phyloP scores from a whole-genome alignment of 1,139 yeast species.

The Candida sojae region DNA sequence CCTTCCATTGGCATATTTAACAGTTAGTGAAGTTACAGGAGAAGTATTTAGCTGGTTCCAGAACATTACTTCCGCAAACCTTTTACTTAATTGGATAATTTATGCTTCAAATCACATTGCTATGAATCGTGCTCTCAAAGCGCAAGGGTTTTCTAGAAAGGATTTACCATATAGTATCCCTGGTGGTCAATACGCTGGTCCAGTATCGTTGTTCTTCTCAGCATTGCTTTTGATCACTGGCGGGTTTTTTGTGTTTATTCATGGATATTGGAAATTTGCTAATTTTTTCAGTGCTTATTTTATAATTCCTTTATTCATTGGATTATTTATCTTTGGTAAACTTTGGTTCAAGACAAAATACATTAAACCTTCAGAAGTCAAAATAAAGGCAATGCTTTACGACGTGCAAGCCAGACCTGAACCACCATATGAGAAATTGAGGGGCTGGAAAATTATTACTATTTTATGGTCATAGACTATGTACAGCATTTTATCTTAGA shows the following conservation, averaged over 20 bases:
- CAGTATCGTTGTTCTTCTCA: constrained; percentile 36
- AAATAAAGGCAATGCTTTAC: constrained; percentile 30
- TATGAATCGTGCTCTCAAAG: constrained; percentile 35
- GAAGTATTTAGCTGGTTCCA: constrained; percentile 33
- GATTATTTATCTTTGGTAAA: constrained; percentile 30
- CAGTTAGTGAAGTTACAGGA: constrained; percentile 20
- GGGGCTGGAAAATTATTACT: constrained; percentile 28
- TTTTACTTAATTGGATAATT: constrained; percentile 27
- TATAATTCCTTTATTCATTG: constrained; percentile 31
- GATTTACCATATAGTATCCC: constrained; percentile 34
- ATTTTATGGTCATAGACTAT: constrained; percentile 23
- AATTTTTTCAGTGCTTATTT: constrained; percentile 41
- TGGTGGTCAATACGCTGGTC: constrained; percentile 30
- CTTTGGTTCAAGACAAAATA: constrained; percentile 26
- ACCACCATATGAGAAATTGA: constrained; percentile 26
- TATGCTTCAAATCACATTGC: constrained; percentile 33
- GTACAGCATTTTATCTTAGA: too few relatives aligned
- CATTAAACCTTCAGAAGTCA: constrained; percentile 31
- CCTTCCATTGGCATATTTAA: constrained; percentile 31
- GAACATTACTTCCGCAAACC: constrained; percentile 23
- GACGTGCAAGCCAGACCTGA: constrained; percentile 41
- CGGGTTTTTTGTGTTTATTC: constrained; percentile 39
- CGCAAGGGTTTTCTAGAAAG: constrained; percentile 37
- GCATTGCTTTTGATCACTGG: constrained; percentile 36
- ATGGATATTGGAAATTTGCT: constrained; percentile 34